These are phyloP conservation scores for Themeda triandra DNA, from an alignment of 176 grass and related monocot genomes.

Conservation along the genomic window DNA sequence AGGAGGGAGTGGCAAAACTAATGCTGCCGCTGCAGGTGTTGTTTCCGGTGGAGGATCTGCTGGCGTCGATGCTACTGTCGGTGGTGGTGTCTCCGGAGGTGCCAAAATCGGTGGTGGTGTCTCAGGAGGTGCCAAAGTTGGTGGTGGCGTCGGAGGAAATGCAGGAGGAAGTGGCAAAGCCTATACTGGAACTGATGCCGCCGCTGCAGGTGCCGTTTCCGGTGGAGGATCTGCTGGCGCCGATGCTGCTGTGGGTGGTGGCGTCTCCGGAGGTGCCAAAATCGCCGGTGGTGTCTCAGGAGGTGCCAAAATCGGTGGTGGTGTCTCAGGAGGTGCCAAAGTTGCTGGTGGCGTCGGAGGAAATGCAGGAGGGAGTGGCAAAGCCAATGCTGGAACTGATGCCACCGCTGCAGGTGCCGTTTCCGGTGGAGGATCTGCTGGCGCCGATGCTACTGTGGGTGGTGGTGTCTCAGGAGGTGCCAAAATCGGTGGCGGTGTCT, in stretches of 20 bases:
- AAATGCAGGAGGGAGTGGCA: not conserved
- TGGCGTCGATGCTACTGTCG: not conserved
- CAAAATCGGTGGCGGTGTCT: not conserved
- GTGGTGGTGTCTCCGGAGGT: not conserved
- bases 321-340: not conserved
- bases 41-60: not conserved
- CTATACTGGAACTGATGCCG: not conserved
- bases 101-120: not conserved
- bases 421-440: not conserved
- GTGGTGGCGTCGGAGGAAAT: not conserved
- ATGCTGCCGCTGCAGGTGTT: not conserved
- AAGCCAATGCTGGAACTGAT: too few relatives aligned
- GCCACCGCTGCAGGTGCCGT: not conserved
- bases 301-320: not conserved
- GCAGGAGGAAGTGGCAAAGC: not conserved
- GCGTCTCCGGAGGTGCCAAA: not conserved
- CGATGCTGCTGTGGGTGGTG: not conserved
- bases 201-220: not conserved
- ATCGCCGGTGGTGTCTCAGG: not conserved
- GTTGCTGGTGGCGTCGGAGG: not conserved
- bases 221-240: not conserved
- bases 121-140: not conserved
- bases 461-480: not conserved
- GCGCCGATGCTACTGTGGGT: not conserved
- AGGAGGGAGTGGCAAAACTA: not conserved